phyloP scores from a whole-genome alignment of 176 grass and related monocot genomes.

The Olyra latifolia region DNA sequence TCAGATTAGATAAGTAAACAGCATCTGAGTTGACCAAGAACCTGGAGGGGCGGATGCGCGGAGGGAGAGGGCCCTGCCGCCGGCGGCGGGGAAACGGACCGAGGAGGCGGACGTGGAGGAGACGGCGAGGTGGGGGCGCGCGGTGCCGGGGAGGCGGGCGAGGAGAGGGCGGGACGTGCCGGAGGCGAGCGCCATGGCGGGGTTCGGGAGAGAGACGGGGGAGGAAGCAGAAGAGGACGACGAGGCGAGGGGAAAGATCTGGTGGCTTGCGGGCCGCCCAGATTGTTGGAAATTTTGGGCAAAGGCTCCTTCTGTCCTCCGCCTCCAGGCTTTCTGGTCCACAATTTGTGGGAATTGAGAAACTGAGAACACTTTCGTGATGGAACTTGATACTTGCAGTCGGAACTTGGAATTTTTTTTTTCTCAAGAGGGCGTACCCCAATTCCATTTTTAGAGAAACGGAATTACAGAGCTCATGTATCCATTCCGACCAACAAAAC shows the following conservation, averaged over 20 bases:
- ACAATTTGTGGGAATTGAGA: no score
- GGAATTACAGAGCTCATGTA: no score
- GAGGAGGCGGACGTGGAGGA: slow-evolving; percentile 26
- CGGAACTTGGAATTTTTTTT: no score
- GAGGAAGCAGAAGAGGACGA: background rate
- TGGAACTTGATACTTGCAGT: background rate
- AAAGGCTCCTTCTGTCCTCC: background rate
- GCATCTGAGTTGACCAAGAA: slow-evolving; percentile 12
- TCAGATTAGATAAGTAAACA: background rate
- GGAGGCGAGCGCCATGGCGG: slow-evolving; percentile 49
- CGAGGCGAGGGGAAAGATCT: slow-evolving; percentile 12
- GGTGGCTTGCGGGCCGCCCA: slow-evolving; percentile 9
- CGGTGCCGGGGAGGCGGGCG: slow-evolving; percentile 11
- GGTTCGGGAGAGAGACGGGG: background rate
- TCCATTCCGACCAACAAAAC: no score
- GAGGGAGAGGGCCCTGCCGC: slow-evolving; percentile 19
- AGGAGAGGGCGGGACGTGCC: slow-evolving; percentile 36
- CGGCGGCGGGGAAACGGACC: slow-evolving; percentile 27
- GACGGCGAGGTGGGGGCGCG: slow-evolving; percentile 11
- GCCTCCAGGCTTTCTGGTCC: background rate
- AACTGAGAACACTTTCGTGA: background rate
- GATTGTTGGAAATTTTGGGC: slow-evolving; percentile 25
- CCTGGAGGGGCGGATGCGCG: slow-evolving; percentile 27
- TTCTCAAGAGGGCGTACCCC: no score
- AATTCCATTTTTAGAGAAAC: no score